Percentiles rank a stretch among this genome's conserved stretches.
Evolutionary conservation across 441 rosid species (phyloP).

Genomic region (Kokia cookei): DNA sequence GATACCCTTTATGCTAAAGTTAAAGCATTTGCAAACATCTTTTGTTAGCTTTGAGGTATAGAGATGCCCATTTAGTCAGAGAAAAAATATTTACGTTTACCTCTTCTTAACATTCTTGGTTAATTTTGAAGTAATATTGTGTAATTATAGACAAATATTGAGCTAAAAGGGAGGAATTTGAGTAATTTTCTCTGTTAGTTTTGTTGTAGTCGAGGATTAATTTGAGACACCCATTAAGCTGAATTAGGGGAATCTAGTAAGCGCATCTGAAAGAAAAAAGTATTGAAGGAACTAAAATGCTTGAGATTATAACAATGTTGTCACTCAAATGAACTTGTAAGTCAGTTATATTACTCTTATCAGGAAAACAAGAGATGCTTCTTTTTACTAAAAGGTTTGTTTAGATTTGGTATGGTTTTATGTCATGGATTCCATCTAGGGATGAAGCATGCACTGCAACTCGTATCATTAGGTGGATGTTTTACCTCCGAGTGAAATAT

Average conservation of each 20-base stretch:
- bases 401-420: neutral
- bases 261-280: neutral
- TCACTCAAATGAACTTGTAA: neutral
- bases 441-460: neutral
- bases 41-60: neutral
- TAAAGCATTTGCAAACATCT: neutral
- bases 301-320: neutral
- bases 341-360: neutral
- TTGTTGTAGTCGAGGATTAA: neutral
- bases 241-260: neutral
- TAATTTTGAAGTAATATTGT: neutral
- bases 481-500: neutral
- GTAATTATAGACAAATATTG: neutral
- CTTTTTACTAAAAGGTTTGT: neutral
- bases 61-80: neutral
- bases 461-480: neutral
- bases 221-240: constrained; percentile 1
- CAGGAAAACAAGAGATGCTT: neutral
- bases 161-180: neutral
- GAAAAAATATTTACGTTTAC: neutral
- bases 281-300: neutral
- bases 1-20: neutral
- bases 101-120: neutral
- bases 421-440: neutral
- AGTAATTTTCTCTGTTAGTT: neutral